Conservation (phyloP, 371 early-diverging fungal genomes). For the Mucor sp. region DNA sequence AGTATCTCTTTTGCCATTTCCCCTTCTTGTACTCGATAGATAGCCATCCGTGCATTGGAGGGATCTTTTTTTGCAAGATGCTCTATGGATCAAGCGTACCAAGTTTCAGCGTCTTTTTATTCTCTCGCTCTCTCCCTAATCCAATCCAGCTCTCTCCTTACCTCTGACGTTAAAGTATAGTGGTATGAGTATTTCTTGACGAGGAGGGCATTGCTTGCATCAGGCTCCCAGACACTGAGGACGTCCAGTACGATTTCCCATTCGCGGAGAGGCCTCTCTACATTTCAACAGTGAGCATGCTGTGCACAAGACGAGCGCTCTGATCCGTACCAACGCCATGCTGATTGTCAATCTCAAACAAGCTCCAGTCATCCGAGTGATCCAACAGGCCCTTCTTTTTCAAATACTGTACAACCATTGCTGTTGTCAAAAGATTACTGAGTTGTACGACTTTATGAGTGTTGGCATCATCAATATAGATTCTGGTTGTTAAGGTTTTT, state of each 20-base stretch:
- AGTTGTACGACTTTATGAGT: slow-evolving; percentile 76
- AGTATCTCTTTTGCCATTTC: slow-evolving; percentile 79
- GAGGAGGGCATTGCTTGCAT: slow-evolving; percentile 72
- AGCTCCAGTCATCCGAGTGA: slow-evolving; percentile 74
- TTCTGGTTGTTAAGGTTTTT: slow-evolving; percentile 73
- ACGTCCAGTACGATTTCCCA: slow-evolving; percentile 88
- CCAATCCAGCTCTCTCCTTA: slow-evolving; percentile 23
- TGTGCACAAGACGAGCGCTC: neutral
- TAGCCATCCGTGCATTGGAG: slow-evolving; percentile 67
- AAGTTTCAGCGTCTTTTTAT: slow-evolving; percentile 24
- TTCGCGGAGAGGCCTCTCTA: slow-evolving; percentile 86
- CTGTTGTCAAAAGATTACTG: slow-evolving; percentile 73
- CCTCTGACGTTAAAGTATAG: slow-evolving; percentile 48
- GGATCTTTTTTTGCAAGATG: slow-evolving; percentile 38
- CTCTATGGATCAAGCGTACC: slow-evolving; percentile 21
- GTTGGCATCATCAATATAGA: slow-evolving; percentile 80
- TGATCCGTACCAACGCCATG: slow-evolving; percentile 60
- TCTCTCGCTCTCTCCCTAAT: slow-evolving; percentile 15
- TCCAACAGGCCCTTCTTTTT: slow-evolving; percentile 61
- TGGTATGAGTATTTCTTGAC: slow-evolving; percentile 70
- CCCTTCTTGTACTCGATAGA: slow-evolving; percentile 71
- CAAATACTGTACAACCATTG: slow-evolving; percentile 71
- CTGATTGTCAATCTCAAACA: slow-evolving; percentile 88
- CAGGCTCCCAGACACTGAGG: slow-evolving; percentile 79
- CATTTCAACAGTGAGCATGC: neutral